Percentiles rank a stretch among this genome's conserved stretches.
phyloP scores from a whole-genome alignment of 768 basidiomycete species.

The Pisolithus marmoratus region DNA sequence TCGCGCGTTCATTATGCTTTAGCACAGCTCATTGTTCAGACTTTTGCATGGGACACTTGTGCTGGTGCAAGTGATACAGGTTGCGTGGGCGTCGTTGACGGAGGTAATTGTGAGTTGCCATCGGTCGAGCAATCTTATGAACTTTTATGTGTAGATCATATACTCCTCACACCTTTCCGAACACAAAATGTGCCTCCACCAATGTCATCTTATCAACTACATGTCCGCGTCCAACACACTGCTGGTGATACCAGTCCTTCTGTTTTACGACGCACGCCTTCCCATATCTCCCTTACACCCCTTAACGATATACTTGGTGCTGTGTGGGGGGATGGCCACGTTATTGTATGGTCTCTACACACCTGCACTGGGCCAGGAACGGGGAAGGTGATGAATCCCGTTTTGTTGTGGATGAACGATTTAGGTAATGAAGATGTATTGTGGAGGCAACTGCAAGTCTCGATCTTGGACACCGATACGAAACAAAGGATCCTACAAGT shows the following conservation, averaged over 20 bases:
- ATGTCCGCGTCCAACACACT: constrained; percentile 15
- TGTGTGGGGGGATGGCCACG: constrained; percentile 63
- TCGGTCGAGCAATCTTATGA: background rate
- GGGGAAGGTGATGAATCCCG: constrained; percentile 56
- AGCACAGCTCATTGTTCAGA: constrained; percentile 55
- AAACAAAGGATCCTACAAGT: constrained; percentile 15
- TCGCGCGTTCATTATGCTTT: constrained; percentile 2
- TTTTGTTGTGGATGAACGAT: constrained; percentile 29
- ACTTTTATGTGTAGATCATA: constrained; percentile 41
- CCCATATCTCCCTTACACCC: constrained; percentile 61
- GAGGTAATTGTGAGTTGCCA: constrained; percentile 47
- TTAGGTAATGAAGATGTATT: constrained; percentile 8
- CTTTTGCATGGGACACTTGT: constrained; percentile 77
- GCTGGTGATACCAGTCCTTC: background rate
- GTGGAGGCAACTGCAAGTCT: constrained; percentile 32
- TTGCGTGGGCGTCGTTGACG: constrained; percentile 84
- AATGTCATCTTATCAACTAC: constrained; percentile 66
- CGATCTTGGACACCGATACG: constrained; percentile 9
- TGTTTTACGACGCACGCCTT: constrained; percentile 39
- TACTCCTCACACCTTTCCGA: constrained; percentile 89
- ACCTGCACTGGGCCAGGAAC: constrained; percentile 56
- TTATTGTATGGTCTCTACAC: constrained; percentile 66
- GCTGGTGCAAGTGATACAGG: constrained; percentile 76
- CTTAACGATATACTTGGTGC: constrained; percentile 53
- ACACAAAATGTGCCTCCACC: constrained; percentile 97